These are phyloP conservation scores for Aspergillus fumigatiaffinis DNA, from an alignment of 2,329 filamentous ascomycete species.

Conservation along the genomic window DNA sequence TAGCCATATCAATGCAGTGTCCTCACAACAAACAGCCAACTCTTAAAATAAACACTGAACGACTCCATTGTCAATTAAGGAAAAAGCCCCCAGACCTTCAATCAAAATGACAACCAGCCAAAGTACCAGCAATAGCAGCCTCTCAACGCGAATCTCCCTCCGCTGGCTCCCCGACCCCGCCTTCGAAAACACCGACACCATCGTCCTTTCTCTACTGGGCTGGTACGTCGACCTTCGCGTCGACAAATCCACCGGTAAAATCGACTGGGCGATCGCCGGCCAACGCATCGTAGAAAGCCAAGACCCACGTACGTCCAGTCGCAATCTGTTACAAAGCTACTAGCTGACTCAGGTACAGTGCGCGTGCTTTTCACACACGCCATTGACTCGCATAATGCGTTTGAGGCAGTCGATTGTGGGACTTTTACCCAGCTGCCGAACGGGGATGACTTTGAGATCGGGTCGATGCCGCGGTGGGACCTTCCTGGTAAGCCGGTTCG, in stretches of 20 bases:
- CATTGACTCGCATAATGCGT: constrained; percentile 35
- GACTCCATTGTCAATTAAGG: neutral
- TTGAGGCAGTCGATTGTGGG: constrained; percentile 33
- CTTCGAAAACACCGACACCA: constrained; percentile 42
- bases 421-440: constrained; percentile 37
- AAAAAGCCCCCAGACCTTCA: neutral
- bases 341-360: constrained; percentile 13
- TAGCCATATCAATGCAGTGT: neutral
- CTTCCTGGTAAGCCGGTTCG: constrained; percentile 27
- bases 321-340: neutral
- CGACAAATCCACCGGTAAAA: constrained; percentile 28
- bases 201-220: constrained; percentile 40
- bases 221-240: constrained; percentile 45
- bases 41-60: neutral
- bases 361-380: constrained; percentile 38
- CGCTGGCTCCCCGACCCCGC: constrained; percentile 41
- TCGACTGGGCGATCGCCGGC: constrained; percentile 45
- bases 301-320: constrained; percentile 33
- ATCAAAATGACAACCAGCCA: neutral
- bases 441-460: constrained; percentile 39
- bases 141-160: constrained; percentile 42
- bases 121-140: constrained; percentile 7
- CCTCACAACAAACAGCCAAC: neutral
- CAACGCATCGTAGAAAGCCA: constrained; percentile 34
- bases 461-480: constrained; percentile 37